Percentiles rank a stretch among this genome's conserved stretches.
These are phyloP conservation scores for Grammothele lineata DNA, from an alignment of 768 basidiomycete species.

Conservation along the genomic window DNA sequence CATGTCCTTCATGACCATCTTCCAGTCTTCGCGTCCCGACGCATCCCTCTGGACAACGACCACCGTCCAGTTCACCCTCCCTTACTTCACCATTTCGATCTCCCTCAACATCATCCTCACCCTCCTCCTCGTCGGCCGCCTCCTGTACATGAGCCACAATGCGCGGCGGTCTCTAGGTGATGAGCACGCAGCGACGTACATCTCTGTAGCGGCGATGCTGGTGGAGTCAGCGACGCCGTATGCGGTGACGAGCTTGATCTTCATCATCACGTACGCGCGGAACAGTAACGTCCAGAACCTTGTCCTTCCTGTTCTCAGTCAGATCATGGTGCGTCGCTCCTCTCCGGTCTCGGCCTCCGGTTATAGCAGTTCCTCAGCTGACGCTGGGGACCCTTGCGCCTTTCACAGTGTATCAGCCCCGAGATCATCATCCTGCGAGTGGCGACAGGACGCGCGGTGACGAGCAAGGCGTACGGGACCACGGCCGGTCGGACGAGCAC, in stretches of 20 bases:
- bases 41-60: constrained; percentile 11
- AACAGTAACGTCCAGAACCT: constrained; percentile 16
- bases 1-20: constrained; percentile 14
- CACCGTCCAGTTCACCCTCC: constrained; percentile 16
- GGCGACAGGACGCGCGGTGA: constrained; percentile 15
- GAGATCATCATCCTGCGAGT: constrained; percentile 24
- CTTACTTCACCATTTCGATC: constrained; percentile 22
- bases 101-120: constrained; percentile 21
- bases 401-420: constrained; percentile 18
- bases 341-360: no score
- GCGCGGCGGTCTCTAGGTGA: constrained; percentile 13
- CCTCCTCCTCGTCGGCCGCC: constrained; percentile 18
- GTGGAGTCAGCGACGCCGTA: constrained; percentile 25
- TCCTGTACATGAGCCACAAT: constrained; percentile 23
- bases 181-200: constrained; percentile 10
- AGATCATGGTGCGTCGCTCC: constrained; percentile 16
- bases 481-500: no score
- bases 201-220: constrained; percentile 24
- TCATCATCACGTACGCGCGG: constrained; percentile 20
- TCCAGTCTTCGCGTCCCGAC: constrained; percentile 15
- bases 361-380: no score
- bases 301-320: constrained; percentile 19
- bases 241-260: constrained; percentile 20
- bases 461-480: not conserved
- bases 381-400: no score